Evolutionary conservation across 208 protist species (phyloP), one percentile per base, ranked within the genome.

Genomic region (Plasmodiophora brassicae): DNA sequence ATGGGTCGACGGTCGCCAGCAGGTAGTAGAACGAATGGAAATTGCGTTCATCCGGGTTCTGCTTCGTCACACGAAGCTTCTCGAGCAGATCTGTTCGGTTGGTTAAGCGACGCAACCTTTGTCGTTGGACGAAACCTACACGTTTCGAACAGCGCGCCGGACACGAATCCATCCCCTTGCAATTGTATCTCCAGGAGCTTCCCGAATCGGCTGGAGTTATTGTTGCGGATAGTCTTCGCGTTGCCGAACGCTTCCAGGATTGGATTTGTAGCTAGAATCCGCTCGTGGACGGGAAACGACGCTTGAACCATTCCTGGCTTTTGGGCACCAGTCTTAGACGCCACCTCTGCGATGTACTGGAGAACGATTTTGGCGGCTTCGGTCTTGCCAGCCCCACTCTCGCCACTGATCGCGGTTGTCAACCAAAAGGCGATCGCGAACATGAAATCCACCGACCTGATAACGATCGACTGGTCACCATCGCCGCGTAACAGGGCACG

Each of bases 151-250:
- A n/a, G 28, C 14, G 41, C 85, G 1, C 85, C 85, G 25, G 53
- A n/a, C 8, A 88, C 1, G n/a, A 1, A 25, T 39, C 38, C 39
- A 87, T 88, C 57, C 1, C 78, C 35, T 83, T 90, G 71, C 88
- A 95, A 94, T 86, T 95, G 92, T n/a, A 94, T 86, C 54, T 94
- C 88, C 88, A 95, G 93, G 87, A 93, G 93, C 88, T 95, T 95
- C 45, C 93, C 93, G 89, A 95, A 95, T 38, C 93, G 60, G 45
- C 90, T 93, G 32, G 90, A 93, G 71, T 95, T 95, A 84, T 95
- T 90, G 85, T 95, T 95, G 44, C 92, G 54, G 28, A 94, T 38
- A 39, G 93, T 95, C 85, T 94, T 95, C 14, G 93, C 93, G 86
- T 95, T 95, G 53, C 93, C 93, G 89, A 95, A 95, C 25, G 93